Conservation (phyloP, 495 filamentous ascomycete species). For the Amorphotheca resinae region DNA sequence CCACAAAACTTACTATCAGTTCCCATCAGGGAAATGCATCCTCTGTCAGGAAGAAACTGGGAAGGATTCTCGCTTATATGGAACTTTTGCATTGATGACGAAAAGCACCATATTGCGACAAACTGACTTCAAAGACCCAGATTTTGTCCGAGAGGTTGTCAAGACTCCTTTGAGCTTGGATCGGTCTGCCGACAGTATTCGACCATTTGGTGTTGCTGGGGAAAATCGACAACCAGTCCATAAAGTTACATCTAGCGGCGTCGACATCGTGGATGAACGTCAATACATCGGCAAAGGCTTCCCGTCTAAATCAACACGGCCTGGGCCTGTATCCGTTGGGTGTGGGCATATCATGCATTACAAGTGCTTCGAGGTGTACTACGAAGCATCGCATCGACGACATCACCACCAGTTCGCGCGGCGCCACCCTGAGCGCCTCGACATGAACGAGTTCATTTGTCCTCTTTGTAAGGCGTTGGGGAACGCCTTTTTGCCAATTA, state of each 20-base stretch:
- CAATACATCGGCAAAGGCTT: conserved; percentile 86
- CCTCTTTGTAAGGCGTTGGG: conserved; percentile 97
- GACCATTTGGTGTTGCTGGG: conserved; percentile 81
- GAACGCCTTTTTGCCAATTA: conserved; percentile 88
- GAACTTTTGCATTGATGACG: conserved; percentile 79
- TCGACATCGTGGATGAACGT: conserved; percentile 56
- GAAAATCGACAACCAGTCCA: conserved; percentile 68
- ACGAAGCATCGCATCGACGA: conserved; percentile 63
- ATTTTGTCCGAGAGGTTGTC: conserved; percentile 73
- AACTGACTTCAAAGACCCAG: conserved; percentile 66
- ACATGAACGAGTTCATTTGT: conserved; percentile 81
- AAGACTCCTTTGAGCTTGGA: conserved; percentile 71
- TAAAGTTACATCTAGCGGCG: conserved; percentile 60
- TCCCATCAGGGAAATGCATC: conserved; percentile 89
- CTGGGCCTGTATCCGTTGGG: conserved; percentile 78
- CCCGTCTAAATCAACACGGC: conserved; percentile 46
- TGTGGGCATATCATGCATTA: conserved; percentile 99
- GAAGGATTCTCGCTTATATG: conserved; percentile 76
- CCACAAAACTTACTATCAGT: conserved; percentile 68
- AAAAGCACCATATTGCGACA: conserved; percentile 80
- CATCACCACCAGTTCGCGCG: conserved; percentile 87
- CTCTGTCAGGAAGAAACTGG: conserved; percentile 85
- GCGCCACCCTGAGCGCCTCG: conserved; percentile 71
- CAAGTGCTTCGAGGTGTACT: conserved; percentile 85
- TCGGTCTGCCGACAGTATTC: conserved; percentile 62